A percentile compares a stretch with the other conserved stretches of the same genome.
Conservation (phyloP, 23 red algal genomes). For the Gracilaria domingensis region DNA sequence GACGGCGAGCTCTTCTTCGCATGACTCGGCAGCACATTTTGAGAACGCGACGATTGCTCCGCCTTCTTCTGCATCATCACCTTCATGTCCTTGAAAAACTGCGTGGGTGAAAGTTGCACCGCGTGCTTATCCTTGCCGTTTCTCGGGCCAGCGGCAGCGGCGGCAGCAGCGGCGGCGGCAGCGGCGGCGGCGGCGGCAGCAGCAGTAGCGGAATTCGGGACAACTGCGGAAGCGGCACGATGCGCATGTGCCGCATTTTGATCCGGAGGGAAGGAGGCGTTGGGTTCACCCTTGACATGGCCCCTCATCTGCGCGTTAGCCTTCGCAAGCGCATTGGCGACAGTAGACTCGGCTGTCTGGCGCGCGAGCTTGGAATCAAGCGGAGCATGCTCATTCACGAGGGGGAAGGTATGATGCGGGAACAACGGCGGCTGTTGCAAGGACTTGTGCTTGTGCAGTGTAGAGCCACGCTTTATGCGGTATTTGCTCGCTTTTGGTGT, state of each 20-base stretch:
- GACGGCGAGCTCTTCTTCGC: not conserved
- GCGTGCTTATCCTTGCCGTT: not conserved
- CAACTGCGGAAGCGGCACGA: not conserved
- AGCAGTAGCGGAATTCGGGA: not conserved
- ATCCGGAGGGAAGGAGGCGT: not conserved
- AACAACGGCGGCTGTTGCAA: not conserved
- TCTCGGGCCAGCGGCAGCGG: not conserved
- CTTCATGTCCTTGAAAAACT: constrained; percentile 68
- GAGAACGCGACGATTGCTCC: constrained; percentile 7
- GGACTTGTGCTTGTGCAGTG: not conserved
- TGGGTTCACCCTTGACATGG: not conserved
- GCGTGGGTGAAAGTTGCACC: constrained; percentile 50
- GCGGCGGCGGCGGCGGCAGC: not conserved
- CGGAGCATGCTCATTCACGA: not conserved
- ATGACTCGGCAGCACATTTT: not conserved
- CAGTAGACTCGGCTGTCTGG: constrained; percentile 8
- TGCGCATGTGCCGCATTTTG: not conserved
- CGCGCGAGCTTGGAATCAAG: constrained; percentile 16
- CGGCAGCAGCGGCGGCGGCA: not conserved
- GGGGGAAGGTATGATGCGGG: not conserved
- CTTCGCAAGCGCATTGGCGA: constrained; percentile 19
- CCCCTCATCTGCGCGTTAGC: constrained; percentile 21
- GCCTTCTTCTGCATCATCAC: constrained; percentile 61
- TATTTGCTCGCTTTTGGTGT: too few species aligned
- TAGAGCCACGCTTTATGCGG: too few species aligned